Evolutionary conservation across 2,329 filamentous ascomycete genomes (phyloP), one percentile per base, ranked within the genome.

Genomic region (Trichocomaceae sp.): DNA sequence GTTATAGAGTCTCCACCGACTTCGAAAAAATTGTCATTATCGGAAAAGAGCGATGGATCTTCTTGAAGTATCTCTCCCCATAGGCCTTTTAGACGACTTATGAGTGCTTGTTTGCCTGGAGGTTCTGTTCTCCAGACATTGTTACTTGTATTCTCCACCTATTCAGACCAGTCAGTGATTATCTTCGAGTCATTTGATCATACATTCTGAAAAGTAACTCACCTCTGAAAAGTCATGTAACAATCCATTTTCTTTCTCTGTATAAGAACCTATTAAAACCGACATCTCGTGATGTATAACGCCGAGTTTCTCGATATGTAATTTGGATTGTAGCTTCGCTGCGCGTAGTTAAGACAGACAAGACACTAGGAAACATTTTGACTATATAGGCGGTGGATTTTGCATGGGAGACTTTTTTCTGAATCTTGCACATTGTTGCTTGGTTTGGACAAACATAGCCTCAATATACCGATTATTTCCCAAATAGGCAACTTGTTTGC

Each of bases 361-460:
- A 33, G 10, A 35, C 9, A 35, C 15, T 39, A 39, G n/a, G 35
- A 17, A 1, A 3, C 35, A 39, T 39, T 39, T 17, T 6, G 19
- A 6, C 6, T 39, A 20, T 22, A 42, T 42, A 22, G 5, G 1
- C 9, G 22, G 10, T 8, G 8, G 7, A 42, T 19, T 41, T 10
- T 15, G 19, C 8, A 9, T 42, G 19, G 8, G 4, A 42, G 15
- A 15, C 13, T 35, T 15, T 10, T n/a, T 33, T 33, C 10, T 12
- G 7, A 33, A 12, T 12, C 29, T 3, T 35, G 15, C 2, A 13
- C 5, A 35, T 35, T 5, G 12, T 35, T 59, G 92, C 92, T 6
- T 13, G n/a, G 7, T n/a, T 17, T 8, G 23, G 23, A 39, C 35
- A 17, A 39, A 39, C 9, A 42, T 22, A 20, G 39, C 22, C 2